Evolutionary conservation across 371 early-diverging fungal genomes (phyloP), one percentile per base, ranked within the genome.

Genomic region (Mortierella sp.): DNA sequence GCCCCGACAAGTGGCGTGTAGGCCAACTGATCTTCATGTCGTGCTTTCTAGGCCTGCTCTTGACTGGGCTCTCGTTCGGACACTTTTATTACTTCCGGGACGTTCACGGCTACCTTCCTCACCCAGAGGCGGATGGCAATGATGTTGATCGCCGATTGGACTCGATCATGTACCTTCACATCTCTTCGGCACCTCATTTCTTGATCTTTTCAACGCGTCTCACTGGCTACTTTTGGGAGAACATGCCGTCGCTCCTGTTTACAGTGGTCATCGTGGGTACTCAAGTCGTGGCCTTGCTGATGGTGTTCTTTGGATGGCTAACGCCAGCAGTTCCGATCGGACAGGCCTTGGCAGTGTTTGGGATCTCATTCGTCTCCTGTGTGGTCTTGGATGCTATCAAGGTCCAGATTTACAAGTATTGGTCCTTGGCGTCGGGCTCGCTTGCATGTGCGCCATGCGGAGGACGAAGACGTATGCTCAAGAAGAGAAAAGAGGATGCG

Each of bases 1-100:
- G 84, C 43, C 96, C 96, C 14, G 95, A 95, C 84, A 96, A 95
- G 79, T 96, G 96, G 95, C 84, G 95, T 34, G 88, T 96, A 47
- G 95, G 95, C 34, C 95, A 95, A 79, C 84, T 96, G 28, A 82
- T 95, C 65, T 87, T 91, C 6, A 78, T 96, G 46, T 94, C 94
- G 0, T 82, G 86, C 47, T 74, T 94, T 13, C 85, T 95, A 41
- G 94, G 91, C 57, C 39, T 90, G 60, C 77, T 88, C 29, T 82
- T 96, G 63, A 90, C 92, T 27, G 85, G 79, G 9, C 82, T 94
- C 34, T 93, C 95, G 21, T 95, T 94, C 79, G 89, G 86, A 45
- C 94, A 94, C 70, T 95, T 90, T 77, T 96, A 90, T 57, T 84
- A 90, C 64, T 83, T 84, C n/a, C 90, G 89, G 80, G 60, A 82